Conservation (phyloP, 495 filamentous ascomycete genomes). For the Aspergillus sclerotioniger region DNA sequence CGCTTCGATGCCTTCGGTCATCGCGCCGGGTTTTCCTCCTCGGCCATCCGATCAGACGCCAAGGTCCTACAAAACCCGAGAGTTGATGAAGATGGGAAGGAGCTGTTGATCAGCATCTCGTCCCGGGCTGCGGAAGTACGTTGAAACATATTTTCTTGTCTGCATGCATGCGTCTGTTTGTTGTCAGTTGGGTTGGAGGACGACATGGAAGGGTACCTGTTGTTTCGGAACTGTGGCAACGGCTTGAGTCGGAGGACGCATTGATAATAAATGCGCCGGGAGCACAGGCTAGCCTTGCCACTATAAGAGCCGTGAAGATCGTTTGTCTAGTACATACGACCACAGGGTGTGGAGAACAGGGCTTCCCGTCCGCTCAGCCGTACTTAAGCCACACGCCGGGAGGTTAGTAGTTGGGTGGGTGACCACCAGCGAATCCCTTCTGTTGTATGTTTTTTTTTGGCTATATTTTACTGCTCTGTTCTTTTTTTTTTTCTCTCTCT, state of each 20-base stretch:
- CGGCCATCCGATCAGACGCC: slow-evolving; percentile 28
- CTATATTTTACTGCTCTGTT: slow-evolving; percentile 20
- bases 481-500: background rate
- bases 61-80: slow-evolving; percentile 39
- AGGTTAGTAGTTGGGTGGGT: slow-evolving; percentile 52
- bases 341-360: slow-evolving; percentile 52
- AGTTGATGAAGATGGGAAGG: slow-evolving; percentile 71
- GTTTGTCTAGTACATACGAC: slow-evolving; percentile 38
- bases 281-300: background rate
- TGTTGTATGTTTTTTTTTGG: slow-evolving; percentile 51
- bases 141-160: slow-evolving; percentile 14
- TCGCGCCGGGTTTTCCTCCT: slow-evolving; percentile 33
- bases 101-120: slow-evolving; percentile 78
- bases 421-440: slow-evolving; percentile 51
- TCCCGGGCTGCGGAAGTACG: slow-evolving; percentile 75
- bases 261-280: background rate
- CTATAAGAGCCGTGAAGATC: slow-evolving; percentile 15
- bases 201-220: background rate
- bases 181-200: background rate
- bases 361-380: slow-evolving; percentile 51
- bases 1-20: slow-evolving; percentile 10
- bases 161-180: background rate
- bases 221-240: slow-evolving; percentile 2
- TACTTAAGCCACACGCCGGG: slow-evolving; percentile 52
- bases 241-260: slow-evolving; percentile 2